These are phyloP conservation scores for Diaporthe citri DNA, from an alignment of 2,329 filamentous ascomycete species.

Conservation along the genomic window DNA sequence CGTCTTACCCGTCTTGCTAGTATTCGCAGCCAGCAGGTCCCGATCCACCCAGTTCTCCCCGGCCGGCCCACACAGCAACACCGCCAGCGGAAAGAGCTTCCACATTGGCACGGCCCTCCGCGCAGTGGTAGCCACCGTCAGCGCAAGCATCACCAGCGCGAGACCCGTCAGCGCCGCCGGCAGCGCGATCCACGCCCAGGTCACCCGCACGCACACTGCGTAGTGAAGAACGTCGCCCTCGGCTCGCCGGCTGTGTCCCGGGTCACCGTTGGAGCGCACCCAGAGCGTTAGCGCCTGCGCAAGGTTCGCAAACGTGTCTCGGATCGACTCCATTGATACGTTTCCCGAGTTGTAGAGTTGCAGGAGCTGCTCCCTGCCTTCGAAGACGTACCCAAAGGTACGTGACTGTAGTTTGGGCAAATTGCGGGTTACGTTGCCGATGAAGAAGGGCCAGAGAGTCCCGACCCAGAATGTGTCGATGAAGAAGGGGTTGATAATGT, in stretches of 20 bases:
- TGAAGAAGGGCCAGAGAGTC: neutral
- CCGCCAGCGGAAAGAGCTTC: constrained; percentile 25
- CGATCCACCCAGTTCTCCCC: constrained; percentile 19
- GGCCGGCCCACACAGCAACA: constrained; percentile 10
- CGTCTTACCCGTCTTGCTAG: neutral
- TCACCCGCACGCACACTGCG: constrained; percentile 25
- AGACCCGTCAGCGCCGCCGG: constrained; percentile 8
- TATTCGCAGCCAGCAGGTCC: neutral
- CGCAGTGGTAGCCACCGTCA: neutral
- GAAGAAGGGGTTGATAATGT: neutral
- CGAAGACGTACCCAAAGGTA: neutral
- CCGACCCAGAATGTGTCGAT: neutral
- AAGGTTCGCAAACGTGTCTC: constrained; percentile 5
- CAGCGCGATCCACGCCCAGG: constrained; percentile 27
- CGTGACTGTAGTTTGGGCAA: too few species aligned
- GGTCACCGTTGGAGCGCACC: neutral
- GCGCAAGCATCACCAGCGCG: neutral
- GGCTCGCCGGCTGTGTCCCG: neutral
- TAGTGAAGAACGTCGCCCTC: constrained; percentile 3
- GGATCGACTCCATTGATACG: neutral
- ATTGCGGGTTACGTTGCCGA: neutral
- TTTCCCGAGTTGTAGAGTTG: neutral
- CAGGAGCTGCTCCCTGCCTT: neutral
- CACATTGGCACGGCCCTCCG: constrained; percentile 4
- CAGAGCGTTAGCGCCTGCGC: constrained; percentile 12